Conservation (phyloP, 176 grass and related monocot species). For the Ensete glaucum region DNA sequence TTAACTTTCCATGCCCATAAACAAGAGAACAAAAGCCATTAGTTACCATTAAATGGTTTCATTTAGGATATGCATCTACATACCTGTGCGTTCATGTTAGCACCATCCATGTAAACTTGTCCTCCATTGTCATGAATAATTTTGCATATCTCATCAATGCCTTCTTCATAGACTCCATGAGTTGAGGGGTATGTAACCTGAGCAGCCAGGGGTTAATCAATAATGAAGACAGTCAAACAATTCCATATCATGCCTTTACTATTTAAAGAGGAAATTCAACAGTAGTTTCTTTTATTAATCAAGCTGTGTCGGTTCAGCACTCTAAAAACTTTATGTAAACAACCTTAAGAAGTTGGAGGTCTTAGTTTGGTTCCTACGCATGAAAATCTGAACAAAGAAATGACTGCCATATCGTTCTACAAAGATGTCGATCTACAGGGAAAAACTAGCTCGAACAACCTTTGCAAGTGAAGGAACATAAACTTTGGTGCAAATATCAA, state of each 20-base stretch:
- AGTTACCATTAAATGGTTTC: not conserved
- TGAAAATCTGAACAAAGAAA: not conserved
- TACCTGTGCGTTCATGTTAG: constrained; percentile 99
- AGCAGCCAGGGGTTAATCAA: not conserved
- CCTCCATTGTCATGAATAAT: constrained; percentile 96
- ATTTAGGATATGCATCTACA: constrained; percentile 6
- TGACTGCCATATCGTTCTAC: not conserved
- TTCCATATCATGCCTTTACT: constrained; percentile 1
- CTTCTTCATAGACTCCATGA: constrained; percentile 99
- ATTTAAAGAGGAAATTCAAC: not conserved
- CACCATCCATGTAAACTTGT: constrained; percentile 98
- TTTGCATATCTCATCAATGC: constrained; percentile 95
- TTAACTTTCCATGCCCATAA: not conserved
- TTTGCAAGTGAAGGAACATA: not conserved
- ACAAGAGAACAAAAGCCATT: not conserved
- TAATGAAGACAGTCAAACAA: not conserved
- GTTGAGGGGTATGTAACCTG: constrained; percentile 99
- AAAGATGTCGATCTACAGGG: not conserved
- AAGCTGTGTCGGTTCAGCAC: not conserved
- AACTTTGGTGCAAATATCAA: not conserved
- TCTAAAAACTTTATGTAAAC: not conserved
- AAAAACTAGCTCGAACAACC: not conserved
- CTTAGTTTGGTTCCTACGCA: not conserved
- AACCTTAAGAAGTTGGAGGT: too few relatives aligned
- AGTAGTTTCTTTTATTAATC: too few relatives aligned